Conservation (phyloP, 1,139 yeast genomes). For the Diutina catenulata region DNA sequence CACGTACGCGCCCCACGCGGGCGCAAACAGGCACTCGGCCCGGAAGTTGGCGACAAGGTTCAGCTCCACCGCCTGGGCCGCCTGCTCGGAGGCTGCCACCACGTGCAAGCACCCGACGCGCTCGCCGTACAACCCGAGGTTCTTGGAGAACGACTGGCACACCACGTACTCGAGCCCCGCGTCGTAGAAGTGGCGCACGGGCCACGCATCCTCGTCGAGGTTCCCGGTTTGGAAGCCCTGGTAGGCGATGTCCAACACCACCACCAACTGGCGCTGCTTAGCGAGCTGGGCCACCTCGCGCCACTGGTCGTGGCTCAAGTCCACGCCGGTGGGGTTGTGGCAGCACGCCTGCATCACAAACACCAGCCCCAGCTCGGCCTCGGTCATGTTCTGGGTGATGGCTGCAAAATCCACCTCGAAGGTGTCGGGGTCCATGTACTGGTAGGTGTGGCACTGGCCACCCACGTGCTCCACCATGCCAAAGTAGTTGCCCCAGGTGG, state of each 20-base stretch:
- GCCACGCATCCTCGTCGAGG: conserved; percentile 11
- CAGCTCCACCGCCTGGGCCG: conserved; percentile 10
- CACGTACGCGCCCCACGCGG: conserved; percentile 34
- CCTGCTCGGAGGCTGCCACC: conserved; percentile 14
- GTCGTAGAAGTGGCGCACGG: conserved; percentile 10
- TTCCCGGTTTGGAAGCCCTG: conserved; percentile 15
- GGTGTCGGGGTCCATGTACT: conserved; percentile 21
- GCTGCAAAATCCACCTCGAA: conserved; percentile 21
- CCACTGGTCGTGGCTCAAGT: conserved; percentile 11
- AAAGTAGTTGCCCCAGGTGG: conserved; percentile 31
- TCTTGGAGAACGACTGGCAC: conserved; percentile 35
- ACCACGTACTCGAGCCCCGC: conserved; percentile 14
- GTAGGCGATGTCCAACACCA: conserved; percentile 12
- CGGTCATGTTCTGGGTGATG: conserved; percentile 16
- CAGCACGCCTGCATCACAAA: conserved; percentile 15
- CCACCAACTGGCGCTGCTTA: conserved; percentile 7
- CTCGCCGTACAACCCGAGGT: conserved; percentile 36
- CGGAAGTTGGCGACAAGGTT: conserved; percentile 22
- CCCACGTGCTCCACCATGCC: conserved; percentile 28
- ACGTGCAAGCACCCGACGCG: conserved; percentile 32
- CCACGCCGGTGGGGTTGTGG: conserved; percentile 12
- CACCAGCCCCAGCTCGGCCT: conserved; percentile 21
- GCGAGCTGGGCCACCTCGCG: conserved; percentile 8
- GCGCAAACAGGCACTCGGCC: conserved; percentile 31
- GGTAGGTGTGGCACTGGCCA: conserved; percentile 21